phyloP scores from a whole-genome alignment of 495 filamentous ascomycete genomes.

The Penicillium pulvis region DNA sequence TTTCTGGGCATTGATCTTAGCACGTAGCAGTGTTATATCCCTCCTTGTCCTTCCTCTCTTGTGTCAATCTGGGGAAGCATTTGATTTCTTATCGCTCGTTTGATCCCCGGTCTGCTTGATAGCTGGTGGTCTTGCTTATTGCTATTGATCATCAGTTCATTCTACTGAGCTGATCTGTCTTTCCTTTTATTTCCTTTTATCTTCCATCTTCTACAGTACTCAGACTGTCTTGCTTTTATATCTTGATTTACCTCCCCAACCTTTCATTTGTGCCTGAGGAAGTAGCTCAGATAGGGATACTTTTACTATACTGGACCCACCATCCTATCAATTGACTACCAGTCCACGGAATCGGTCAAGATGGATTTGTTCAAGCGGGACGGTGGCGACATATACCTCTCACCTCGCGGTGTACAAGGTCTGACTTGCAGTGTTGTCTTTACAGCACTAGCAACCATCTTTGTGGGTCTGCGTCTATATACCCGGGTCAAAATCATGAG shows the following conservation, averaged over 20 bases:
- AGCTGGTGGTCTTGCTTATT: neutral
- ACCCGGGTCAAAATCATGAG: constrained; percentile 39
- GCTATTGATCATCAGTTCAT: neutral
- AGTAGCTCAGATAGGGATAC: neutral
- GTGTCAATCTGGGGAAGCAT: constrained; percentile 7
- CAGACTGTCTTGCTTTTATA: neutral
- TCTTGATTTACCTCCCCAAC: neutral
- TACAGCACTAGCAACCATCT: constrained; percentile 36
- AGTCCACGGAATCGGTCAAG: neutral
- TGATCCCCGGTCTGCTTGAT: neutral
- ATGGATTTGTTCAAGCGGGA: constrained; percentile 19
- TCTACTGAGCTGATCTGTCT: neutral
- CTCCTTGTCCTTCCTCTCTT: neutral
- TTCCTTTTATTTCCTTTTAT: neutral
- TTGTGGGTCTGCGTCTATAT: constrained; percentile 42
- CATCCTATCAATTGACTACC: neutral
- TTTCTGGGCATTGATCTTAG: neutral
- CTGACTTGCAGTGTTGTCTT: constrained; percentile 41
- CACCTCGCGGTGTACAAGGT: constrained; percentile 30
- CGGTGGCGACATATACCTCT: constrained; percentile 23
- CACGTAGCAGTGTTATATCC: neutral
- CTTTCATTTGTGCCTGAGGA: neutral
- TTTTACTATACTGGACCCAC: neutral
- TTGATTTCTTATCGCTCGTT: constrained; percentile 15
- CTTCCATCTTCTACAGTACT: neutral